Conservation (phyloP, 2,329 filamentous ascomycete species). For the Stachybotrys echinatus region DNA sequence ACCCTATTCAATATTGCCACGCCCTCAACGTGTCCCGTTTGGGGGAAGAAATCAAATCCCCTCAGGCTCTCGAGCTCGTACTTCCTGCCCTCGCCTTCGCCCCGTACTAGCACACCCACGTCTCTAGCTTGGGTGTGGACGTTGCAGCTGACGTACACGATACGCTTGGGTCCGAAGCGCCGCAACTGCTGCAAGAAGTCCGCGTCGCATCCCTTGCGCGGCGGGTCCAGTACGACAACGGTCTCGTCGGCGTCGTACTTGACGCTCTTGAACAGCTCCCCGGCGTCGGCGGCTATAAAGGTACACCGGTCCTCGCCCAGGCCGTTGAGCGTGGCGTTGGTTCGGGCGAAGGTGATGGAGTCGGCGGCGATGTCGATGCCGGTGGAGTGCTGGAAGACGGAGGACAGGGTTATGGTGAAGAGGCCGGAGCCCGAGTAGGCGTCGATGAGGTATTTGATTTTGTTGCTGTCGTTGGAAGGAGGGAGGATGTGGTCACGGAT, state of each 20-base stretch:
- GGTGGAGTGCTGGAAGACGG: slow-evolving; percentile 75
- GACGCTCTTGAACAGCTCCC: slow-evolving; percentile 73
- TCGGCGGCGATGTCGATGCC: slow-evolving; percentile 85
- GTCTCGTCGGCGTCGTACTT: slow-evolving; percentile 73
- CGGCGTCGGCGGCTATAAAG: slow-evolving; percentile 87
- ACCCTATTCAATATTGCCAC: slow-evolving; percentile 59
- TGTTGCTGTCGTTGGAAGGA: slow-evolving; percentile 21
- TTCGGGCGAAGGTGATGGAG: slow-evolving; percentile 72
- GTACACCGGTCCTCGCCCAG: slow-evolving; percentile 62
- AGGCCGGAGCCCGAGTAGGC: slow-evolving; percentile 96
- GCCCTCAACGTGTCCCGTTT: slow-evolving; percentile 68
- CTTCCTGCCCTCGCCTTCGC: slow-evolving; percentile 41
- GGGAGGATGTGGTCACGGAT: slow-evolving; percentile 75
- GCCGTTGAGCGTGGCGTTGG: slow-evolving; percentile 74
- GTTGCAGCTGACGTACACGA: slow-evolving; percentile 96
- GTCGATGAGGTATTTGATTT: slow-evolving; percentile 85
- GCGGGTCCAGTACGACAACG: slow-evolving; percentile 93
- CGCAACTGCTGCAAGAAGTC: slow-evolving; percentile 79
- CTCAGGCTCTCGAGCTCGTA: slow-evolving; percentile 88
- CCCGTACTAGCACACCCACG: slow-evolving; percentile 79
- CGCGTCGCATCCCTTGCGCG: slow-evolving; percentile 87
- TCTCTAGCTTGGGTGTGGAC: slow-evolving; percentile 96
- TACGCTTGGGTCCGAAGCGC: slow-evolving; percentile 67
- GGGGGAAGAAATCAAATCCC: slow-evolving; percentile 97
- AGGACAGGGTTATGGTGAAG: slow-evolving; percentile 90